Conservation (phyloP, 768 basidiomycete species). For the Boletales sp. region DNA sequence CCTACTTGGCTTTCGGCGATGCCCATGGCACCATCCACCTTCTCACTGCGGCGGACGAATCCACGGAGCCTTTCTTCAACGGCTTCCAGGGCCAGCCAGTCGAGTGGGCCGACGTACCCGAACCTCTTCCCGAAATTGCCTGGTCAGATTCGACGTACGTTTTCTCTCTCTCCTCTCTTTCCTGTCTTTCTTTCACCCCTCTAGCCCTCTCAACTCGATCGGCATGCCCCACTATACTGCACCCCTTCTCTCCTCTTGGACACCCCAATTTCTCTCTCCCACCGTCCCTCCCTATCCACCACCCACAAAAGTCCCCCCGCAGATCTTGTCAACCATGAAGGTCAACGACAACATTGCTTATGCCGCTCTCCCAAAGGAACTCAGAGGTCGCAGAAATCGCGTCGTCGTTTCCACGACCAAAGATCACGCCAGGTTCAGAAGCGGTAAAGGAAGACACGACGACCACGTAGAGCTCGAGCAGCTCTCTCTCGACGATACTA, state of each 20-base stretch:
- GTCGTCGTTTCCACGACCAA: constrained; percentile 45
- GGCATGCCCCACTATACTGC: constrained; percentile 83
- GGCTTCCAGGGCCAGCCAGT: constrained; percentile 84
- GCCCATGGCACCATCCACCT: constrained; percentile 82
- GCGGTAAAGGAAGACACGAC: constrained; percentile 57
- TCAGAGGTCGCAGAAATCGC: constrained; percentile 81
- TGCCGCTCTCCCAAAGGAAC: constrained; percentile 81
- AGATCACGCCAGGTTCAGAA: constrained; percentile 77
- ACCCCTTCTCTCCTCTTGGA: constrained; percentile 66
- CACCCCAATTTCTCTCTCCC: constrained; percentile 51
- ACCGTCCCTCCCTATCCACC: constrained; percentile 54
- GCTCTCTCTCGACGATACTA: constrained; percentile 48
- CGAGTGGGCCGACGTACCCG: constrained; percentile 79
- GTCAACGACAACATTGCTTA: constrained; percentile 89
- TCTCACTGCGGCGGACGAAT: constrained; percentile 67
- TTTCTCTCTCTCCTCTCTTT: background rate
- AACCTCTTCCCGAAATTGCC: constrained; percentile 63
- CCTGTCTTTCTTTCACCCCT: background rate
- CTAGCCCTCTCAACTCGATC: constrained; percentile 81
- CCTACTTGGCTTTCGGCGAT: constrained; percentile 93
- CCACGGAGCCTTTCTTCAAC: constrained; percentile 66
- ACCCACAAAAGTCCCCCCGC: constrained; percentile 73
- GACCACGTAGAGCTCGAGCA: constrained; percentile 56
- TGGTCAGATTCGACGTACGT: constrained; percentile 83
- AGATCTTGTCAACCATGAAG: constrained; percentile 76